Base-by-base conservation (phyloP, 192 early-diverging fungal genomes). In the Backusella mclennaniae region DNA sequence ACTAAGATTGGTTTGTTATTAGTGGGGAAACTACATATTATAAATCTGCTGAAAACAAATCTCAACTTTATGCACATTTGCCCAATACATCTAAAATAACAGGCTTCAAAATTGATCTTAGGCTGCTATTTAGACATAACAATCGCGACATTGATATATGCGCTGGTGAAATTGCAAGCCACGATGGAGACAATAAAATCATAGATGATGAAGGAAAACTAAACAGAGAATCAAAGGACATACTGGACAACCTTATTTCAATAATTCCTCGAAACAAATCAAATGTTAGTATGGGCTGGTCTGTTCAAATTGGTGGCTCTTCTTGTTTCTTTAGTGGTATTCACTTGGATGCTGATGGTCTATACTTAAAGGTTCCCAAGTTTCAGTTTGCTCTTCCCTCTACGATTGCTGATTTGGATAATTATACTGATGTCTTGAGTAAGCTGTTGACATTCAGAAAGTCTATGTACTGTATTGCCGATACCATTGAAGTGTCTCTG, bases 171-270 rank as follows among this genome's bases (percentile, higher is more conserved):
- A 44, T 44, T 44, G 42, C 42, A 63, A 63, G 56, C 56, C 23
- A 63, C 11, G 56, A 63, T 63, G n/a, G 23, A 63, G 56, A 63
- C 56, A 63, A 29, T 63, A 63, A 63, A 63, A 63, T 29, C 56
- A 63, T 63, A 63, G 56, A 63, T 63, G 56, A 63, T 63, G 56
- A 63, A 63, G 56, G 56, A 63, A 63, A 63, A 63, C 56, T 44
- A 44, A 44, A 44, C 42, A 44, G 42, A 44, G 42, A 44, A 44
- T 44, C 42, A 44, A 44, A 44, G 42, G 42, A 44, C 42, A 44
- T 44, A 44, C 14, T 17, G 42, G 42, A 44, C 42, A 44, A 44
- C 42, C 42, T 44, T 44, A 44, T 44, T 44, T 44, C 42, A 44
- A 44, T 44, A 44, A 17, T 44, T 44, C 42, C 15, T 44, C 42